Evolutionary conservation across 1,284 basidiomycete species (phyloP).

Genomic region (Ceratobasidium sp.): DNA sequence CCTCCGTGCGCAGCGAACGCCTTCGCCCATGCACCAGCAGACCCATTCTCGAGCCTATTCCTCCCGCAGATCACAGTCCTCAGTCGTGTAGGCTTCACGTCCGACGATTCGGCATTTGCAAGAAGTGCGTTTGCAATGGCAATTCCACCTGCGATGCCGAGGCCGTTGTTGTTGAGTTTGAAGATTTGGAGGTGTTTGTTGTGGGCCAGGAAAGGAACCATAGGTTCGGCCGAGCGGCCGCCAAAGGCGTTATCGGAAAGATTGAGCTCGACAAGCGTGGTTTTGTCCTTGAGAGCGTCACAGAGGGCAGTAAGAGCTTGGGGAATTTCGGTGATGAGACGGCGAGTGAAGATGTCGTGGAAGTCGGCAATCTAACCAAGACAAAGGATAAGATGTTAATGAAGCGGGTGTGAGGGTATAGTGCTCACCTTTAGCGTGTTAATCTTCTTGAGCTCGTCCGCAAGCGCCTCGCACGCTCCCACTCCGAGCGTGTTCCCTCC

Average conservation of each 20-base stretch:
- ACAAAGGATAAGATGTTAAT: constrained; percentile 39
- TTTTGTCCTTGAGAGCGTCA: constrained; percentile 83
- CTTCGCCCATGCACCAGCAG: constrained; percentile 84
- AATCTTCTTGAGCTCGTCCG: constrained; percentile 79
- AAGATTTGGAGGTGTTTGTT: constrained; percentile 85
- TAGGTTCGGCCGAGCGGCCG: constrained; percentile 92
- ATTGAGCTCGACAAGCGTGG: constrained; percentile 86
- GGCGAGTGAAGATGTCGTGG: constrained; percentile 97
- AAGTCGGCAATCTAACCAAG: constrained; percentile 85
- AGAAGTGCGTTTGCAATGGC: constrained; percentile 88
- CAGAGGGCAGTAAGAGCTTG: constrained; percentile 89
- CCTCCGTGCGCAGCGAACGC: constrained; percentile 88
- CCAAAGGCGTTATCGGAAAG: constrained; percentile 98
- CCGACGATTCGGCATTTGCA: constrained; percentile 78
- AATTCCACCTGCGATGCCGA: constrained; percentile 90
- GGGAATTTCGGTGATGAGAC: constrained; percentile 96
- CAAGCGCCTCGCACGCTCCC: constrained; percentile 88
- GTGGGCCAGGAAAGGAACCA: constrained; percentile 87
- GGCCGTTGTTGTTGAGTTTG: constrained; percentile 96
- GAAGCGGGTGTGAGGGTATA: constrained; percentile 14
- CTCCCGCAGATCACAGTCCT: constrained; percentile 90
- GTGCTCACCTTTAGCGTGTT: constrained; percentile 73
- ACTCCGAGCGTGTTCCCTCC: constrained; percentile 97
- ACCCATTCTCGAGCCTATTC: constrained; percentile 94
- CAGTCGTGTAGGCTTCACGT: constrained; percentile 72